Conservation (phyloP, 2,329 filamentous ascomycete genomes). For the Colletotrichum simmondsii region DNA sequence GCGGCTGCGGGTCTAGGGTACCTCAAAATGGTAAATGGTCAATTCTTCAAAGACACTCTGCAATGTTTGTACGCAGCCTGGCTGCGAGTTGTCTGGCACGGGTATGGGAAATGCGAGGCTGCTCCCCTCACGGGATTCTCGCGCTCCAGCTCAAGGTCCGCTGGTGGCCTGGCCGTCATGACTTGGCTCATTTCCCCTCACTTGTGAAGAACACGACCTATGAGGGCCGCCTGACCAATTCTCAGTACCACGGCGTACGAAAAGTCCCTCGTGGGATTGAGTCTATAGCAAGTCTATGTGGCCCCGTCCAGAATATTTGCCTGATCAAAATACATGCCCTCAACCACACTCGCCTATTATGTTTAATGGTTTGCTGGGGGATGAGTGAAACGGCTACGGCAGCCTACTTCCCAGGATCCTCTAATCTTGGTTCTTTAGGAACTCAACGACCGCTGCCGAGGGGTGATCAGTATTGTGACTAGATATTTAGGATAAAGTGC, state of each 20-base stretch:
- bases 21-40: constrained; percentile 42
- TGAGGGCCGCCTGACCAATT: not conserved
- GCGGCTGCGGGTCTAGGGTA: constrained; percentile 53
- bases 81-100: too few species aligned
- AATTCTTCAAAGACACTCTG: constrained; percentile 33
- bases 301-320: not conserved
- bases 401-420: not conserved
- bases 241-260: not conserved
- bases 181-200: not conserved
- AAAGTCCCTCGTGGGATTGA: not conserved
- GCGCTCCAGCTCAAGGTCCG: not conserved
- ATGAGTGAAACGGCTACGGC: not conserved
- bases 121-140: not conserved
- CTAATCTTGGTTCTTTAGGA: constrained; percentile 63
- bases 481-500: not conserved
- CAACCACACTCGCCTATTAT: not conserved
- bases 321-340: not conserved
- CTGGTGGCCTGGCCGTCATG: not conserved
- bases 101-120: not conserved
- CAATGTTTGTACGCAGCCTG: constrained; percentile 22
- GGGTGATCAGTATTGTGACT: constrained; percentile 11
- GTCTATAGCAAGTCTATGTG: not conserved
- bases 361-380: not conserved
- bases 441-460: constrained; percentile 69
- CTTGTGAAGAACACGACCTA: not conserved